Base-by-base conservation (phyloP, 495 filamentous ascomycete genomes). In the Evernia prunastri region DNA sequence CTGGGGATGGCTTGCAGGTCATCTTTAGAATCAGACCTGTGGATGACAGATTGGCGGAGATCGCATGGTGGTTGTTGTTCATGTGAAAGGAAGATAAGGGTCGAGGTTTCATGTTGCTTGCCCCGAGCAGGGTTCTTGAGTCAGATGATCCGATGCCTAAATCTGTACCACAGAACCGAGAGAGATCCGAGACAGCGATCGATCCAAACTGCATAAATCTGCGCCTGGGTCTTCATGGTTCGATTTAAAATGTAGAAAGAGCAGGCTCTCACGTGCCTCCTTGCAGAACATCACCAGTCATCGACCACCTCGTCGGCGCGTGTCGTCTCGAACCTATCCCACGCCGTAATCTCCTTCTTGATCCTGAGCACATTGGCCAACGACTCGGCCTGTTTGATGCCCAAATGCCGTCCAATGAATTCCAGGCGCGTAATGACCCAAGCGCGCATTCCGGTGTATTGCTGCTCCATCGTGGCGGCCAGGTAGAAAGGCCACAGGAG, bases 401-500 rank as follows among this genome's bases (percentile, higher is more conserved):
- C 80, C 73, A 81, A 77, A 2, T 71, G 69, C 33, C 78, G 66
- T 20, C 79, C 76, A 62, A 84, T 78, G 49, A 74, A 68, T 23
- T 67, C 66, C 17, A 82, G 68, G 58, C 77, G 77, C 9, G 74
- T 67, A 7, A 73, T 67, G 33, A 79, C 76, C 80, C 80, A 84
- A 25, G 68, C 68, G 6, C 77, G 77, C 20, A 79, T 69, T 9
- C 71, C 60, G 33, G 76, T 69, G 8, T 64, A 64, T 15, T 69
- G 67, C 13, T 66, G 65, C 60, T 81, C 75, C 5, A 76, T 74
- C 15, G 70, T 69, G 0, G 74, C 79, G 4, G 76, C 79, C 3
- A 78, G 60, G 51, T 76, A 80, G 18, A 84, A 59, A 3, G 79
- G 79, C 78, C 79, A 84, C 13, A 82, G 71, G 7, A 81, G 68